These are phyloP conservation scores for Epichloe uncinata DNA, from an alignment of 2,329 filamentous ascomycete genomes.

Conservation along the genomic window DNA sequence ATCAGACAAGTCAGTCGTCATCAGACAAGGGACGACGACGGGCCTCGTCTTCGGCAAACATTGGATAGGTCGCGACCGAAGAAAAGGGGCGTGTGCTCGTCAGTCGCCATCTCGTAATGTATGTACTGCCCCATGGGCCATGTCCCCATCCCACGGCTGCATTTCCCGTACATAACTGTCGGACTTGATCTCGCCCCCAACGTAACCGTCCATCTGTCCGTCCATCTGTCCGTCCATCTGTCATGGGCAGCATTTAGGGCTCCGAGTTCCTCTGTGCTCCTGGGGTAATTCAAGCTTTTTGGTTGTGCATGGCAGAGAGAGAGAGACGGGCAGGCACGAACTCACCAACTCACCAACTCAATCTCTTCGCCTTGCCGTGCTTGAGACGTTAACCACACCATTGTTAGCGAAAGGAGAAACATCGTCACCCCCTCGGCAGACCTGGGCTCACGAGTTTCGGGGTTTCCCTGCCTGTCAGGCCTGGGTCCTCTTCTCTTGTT, in stretches of 20 bases:
- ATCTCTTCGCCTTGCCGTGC: neutral
- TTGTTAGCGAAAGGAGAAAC: neutral
- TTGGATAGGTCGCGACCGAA: constrained; percentile 12
- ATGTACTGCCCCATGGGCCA: constrained; percentile 1
- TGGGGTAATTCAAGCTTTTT: constrained; percentile 1
- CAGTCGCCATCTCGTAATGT: neutral
- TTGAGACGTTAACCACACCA: constrained; percentile 3
- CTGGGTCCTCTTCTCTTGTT: neutral
- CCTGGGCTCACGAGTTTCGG: neutral
- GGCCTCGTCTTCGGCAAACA: constrained; percentile 19
- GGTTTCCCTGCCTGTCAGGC: too few species aligned
- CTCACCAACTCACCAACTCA: neutral
- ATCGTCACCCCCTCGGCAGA: neutral
- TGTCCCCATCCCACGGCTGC: constrained; percentile 8
- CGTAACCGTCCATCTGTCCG: too few species aligned
- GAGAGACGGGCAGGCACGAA: neutral
- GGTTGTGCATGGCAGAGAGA: constrained; percentile 2
- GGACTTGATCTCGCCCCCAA: constrained; percentile 12
- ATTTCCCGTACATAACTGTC: constrained; percentile 8
- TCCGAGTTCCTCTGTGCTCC: constrained; percentile 12
- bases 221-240: too few species aligned
- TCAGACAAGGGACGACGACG: constrained; percentile 1
- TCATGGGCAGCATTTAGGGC: constrained; percentile 11
- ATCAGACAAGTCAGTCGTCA: neutral
- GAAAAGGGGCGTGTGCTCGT: constrained; percentile 1